Base-by-base conservation (phyloP, 768 basidiomycete genomes). In the Serendipita vermifera region DNA sequence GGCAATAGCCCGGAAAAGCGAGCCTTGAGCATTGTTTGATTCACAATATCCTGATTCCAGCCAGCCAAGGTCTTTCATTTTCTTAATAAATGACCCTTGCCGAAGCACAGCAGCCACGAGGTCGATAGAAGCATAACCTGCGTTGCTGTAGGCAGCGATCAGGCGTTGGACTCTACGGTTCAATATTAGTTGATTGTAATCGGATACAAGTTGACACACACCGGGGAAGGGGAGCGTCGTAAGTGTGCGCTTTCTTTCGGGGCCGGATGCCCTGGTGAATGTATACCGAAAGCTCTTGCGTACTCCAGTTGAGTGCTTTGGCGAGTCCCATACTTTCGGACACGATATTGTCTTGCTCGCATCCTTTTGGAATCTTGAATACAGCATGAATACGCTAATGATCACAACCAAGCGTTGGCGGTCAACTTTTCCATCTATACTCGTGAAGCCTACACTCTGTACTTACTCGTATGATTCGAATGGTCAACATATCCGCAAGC, bases 31-130 rank as follows among this genome's bases (percentile, higher is more conserved):
- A 29, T 68, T 66, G 54, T 55, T 20, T 1, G 15, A n/a, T 14
- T 67, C 64, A 56, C 81, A 80, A 43, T 68, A 72, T 3, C 64
- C 65, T 0, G 73, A 68, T 33, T 67, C 63, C 5, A 74, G 72
- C 81, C 81, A 83, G 0, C 71, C 70, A 2, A 82, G 62, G 29
- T 73, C 67, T 14, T 72, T 62, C 72, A 82, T 77, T 63, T 80
- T 78, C 54, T 66, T 59, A 11, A 76, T 71, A 59, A 83, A 83
- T 0, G 73, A 69, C 7, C 74, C 74, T 62, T 83, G 81, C 4
- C 80, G 77, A 26, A 80, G 61, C 4, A 80, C 75, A 36, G 56
- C 56, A 24, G 56, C 26, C 6, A 46, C 56, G 32, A 57, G 56
- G 33, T 57, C 56, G 13, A 57, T 20, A 11, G 56, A 48, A 13